Conservation (phyloP, 2,329 filamentous ascomycete genomes). For the Arthrobotrys sinensis region DNA sequence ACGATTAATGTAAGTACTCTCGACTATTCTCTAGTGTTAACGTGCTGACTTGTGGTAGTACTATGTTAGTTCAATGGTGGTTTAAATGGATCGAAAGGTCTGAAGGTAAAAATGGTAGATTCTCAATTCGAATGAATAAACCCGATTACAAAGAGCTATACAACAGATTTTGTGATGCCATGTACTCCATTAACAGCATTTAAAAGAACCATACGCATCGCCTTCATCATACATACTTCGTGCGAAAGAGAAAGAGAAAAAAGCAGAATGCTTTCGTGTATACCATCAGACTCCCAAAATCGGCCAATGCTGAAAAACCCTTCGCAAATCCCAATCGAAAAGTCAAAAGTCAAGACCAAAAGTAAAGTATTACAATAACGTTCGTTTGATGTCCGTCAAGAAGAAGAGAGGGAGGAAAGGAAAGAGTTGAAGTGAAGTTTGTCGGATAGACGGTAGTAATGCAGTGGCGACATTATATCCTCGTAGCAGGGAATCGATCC, state of each 20-base stretch:
- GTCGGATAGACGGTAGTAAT: background rate
- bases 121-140: conserved; percentile 8
- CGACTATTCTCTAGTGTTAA: background rate
- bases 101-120: background rate
- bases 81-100: background rate
- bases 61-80: conserved; percentile 48
- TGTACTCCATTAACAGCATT: conserved; percentile 25
- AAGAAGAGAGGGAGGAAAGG: background rate
- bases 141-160: conserved; percentile 25
- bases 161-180: conserved; percentile 2
- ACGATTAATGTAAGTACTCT: conserved; percentile 70
- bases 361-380: conserved; percentile 20
- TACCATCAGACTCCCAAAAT: conserved; percentile 23
- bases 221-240: conserved; percentile 14
- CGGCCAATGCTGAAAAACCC: background rate
- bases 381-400: background rate
- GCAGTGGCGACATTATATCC: conserved; percentile 24
- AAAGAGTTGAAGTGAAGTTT: background rate
- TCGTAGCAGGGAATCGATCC: conserved; percentile 46
- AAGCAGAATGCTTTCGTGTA: conserved; percentile 20
- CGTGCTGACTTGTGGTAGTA: conserved; percentile 32
- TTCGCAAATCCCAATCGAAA: background rate
- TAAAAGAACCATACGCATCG: conserved; percentile 4
- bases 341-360: background rate
- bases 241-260: conserved; percentile 1